Conservation (phyloP, 805 yeast genomes). For the Jamesozyma rosinii region DNA sequence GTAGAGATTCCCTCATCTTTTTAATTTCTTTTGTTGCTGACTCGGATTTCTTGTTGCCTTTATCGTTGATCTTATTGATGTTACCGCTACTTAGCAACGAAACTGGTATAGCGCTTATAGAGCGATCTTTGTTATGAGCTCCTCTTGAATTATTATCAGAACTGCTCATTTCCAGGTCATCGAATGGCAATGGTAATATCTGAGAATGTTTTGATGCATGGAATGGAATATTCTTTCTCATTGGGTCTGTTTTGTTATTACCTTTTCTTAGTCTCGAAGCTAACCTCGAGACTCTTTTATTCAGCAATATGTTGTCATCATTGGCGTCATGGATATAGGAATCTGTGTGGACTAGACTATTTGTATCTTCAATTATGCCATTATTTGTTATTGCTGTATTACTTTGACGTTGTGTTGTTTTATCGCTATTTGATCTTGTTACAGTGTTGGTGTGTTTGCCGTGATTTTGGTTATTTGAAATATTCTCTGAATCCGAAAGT, state of each 20-base stretch:
- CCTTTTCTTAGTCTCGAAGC: slow-evolving; percentile 11
- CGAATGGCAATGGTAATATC: slow-evolving; percentile 19
- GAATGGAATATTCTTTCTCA: slow-evolving; percentile 25
- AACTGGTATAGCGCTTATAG: slow-evolving; percentile 1
- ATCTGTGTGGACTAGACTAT: slow-evolving; percentile 22
- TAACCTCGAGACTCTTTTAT: slow-evolving; percentile 24
- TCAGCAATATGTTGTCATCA: slow-evolving; percentile 30
- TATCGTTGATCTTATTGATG: slow-evolving; percentile 7
- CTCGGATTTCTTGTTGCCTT: slow-evolving; percentile 27
- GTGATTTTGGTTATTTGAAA: not conserved
- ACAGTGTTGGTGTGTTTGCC: not conserved
- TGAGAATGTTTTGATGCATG: slow-evolving; percentile 31
- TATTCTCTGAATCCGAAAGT: not conserved
- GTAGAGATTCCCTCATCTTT: slow-evolving; percentile 42
- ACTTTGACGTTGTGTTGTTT: not conserved
- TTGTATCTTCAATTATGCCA: slow-evolving; percentile 1
- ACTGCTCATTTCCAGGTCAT: not conserved
- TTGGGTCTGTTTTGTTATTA: slow-evolving; percentile 7
- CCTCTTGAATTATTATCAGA: not conserved
- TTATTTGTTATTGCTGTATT: not conserved
- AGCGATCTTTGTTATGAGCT: not conserved
- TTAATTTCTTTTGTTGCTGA: slow-evolving; percentile 38
- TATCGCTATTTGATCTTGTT: not conserved
- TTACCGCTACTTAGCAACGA: not conserved
- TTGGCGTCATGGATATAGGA: slow-evolving; percentile 31